These are phyloP conservation scores for Cadophora sp. DNA, from an alignment of 2,329 filamentous ascomycete genomes.

Conservation along the genomic window DNA sequence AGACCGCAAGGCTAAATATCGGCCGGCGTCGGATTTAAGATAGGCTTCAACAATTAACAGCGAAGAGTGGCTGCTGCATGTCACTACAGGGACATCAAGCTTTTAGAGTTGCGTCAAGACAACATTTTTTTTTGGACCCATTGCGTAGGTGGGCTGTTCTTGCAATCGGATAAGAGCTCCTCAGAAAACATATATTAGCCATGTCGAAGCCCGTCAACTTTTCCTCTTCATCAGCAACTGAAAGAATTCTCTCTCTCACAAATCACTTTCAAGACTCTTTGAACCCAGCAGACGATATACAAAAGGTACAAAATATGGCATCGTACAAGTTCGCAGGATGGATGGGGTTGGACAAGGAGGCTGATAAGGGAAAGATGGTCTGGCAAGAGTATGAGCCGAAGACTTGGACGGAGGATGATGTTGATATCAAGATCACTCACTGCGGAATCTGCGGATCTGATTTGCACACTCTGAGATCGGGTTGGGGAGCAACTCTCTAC, in stretches of 20 bases:
- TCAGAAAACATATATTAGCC: conserved; percentile 19
- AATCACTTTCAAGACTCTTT: conserved; percentile 39
- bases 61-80: conserved; percentile 20
- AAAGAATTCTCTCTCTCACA: conserved; percentile 37
- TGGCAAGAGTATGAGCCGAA: conserved; percentile 54
- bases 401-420: conserved; percentile 56
- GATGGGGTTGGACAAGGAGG: conserved; percentile 46
- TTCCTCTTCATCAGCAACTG: conserved; percentile 33
- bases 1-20: neutral
- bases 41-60: conserved; percentile 18
- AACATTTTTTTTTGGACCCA: conserved; percentile 16
- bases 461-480: conserved; percentile 45
- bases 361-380: conserved; percentile 46
- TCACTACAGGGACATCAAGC: conserved; percentile 15
- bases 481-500: conserved; percentile 49
- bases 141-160: conserved; percentile 26
- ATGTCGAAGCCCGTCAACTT: conserved; percentile 36
- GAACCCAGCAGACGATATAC: conserved; percentile 32
- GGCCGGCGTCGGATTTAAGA: conserved; percentile 28
- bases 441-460: conserved; percentile 51
- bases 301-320: conserved; percentile 40
- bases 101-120: conserved; percentile 14
- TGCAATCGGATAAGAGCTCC: conserved; percentile 14
- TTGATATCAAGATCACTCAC: conserved; percentile 59
- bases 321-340: conserved; percentile 49